Evolutionary conservation across 495 filamentous ascomycete genomes (phyloP).

Genomic region (Trichoderma virens): DNA sequence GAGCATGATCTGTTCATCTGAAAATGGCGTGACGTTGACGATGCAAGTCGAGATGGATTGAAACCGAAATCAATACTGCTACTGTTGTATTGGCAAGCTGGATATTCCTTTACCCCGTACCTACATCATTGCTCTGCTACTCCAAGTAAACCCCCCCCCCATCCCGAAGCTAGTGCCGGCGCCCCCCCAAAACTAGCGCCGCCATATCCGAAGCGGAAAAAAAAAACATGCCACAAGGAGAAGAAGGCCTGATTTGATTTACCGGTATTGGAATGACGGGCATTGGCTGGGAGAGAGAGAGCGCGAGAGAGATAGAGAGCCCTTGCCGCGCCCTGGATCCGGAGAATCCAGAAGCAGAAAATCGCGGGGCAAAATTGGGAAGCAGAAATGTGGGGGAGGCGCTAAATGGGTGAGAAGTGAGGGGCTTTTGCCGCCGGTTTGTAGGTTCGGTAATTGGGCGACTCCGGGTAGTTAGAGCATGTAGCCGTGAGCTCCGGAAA

Average conservation of each 20-base stretch:
- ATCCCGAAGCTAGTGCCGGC: not conserved
- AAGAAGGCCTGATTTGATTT: no score
- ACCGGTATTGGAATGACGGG: no score
- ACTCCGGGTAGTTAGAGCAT: not conserved
- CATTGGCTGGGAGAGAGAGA: no score
- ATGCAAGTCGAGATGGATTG: not conserved
- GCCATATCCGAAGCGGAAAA: not conserved
- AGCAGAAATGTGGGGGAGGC: not conserved
- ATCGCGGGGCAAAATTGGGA: not conserved
- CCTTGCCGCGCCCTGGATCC: not conserved
- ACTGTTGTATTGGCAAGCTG: not conserved
- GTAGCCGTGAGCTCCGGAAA: not conserved
- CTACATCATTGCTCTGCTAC: not conserved
- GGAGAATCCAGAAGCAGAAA: not conserved
- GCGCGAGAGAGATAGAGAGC: no score
- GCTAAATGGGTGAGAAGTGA: not conserved
- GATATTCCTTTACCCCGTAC: constrained; percentile 1
- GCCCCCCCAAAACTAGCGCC: not conserved
- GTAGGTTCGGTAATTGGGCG: not conserved
- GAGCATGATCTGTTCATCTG: no score
- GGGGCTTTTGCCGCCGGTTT: not conserved
- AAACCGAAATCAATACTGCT: no score
- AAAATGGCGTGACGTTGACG: not conserved
- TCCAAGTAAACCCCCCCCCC: no score
- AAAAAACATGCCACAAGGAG: no score